Evolutionary conservation across 805 yeast species (phyloP), one percentile per base, ranked within the genome.

Genomic region (Lipomyces starkeyi): DNA sequence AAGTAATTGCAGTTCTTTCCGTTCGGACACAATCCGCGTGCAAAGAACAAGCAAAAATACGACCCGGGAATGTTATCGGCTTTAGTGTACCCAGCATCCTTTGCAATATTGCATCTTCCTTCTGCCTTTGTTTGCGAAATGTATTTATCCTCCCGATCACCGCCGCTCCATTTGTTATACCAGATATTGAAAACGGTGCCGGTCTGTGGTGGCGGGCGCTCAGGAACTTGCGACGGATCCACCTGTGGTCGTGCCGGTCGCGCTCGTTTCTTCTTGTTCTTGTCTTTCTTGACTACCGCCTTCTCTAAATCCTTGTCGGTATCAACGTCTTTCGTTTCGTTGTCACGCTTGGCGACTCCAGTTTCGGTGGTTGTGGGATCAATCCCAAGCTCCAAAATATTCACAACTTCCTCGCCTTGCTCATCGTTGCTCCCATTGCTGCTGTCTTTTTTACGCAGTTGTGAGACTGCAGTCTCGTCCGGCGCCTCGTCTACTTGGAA

Each of bases 151-250:
- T 81, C 78, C 14, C 79, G 77, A 66, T 86, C 91, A 14, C 91
- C 93, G 0, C 93, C 92, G 7, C 95, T 87, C 97, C 97, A 93
- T 77, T 89, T 89, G 65, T 89, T 82, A 77, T 86, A 93, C 98
- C 98, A 93, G 17, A 91, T 83, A 74, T 93, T 93, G 81, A 90
- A 93, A 0, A 87, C 86, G 7, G 87, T 85, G 0, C 97, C 97
- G 0, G 90, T 85, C 71, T 91, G 97, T 5, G 91, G 88, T 0
- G 97, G 97, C 54, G 84, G 87, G 55, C 86, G 87, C 0, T 79
- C 82, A 22, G 84, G 83, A 1, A 85, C 80, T 0, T 87, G 81
- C 17, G 87, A 83, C 0, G 91, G 89, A 65, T 87, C 88, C 0
- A 91, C 86, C 75, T 92, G 97, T 1, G 87, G 81, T 37, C 95